phyloP scores from a whole-genome alignment of 768 basidiomycete genomes.

The Termitomyces sp. region DNA sequence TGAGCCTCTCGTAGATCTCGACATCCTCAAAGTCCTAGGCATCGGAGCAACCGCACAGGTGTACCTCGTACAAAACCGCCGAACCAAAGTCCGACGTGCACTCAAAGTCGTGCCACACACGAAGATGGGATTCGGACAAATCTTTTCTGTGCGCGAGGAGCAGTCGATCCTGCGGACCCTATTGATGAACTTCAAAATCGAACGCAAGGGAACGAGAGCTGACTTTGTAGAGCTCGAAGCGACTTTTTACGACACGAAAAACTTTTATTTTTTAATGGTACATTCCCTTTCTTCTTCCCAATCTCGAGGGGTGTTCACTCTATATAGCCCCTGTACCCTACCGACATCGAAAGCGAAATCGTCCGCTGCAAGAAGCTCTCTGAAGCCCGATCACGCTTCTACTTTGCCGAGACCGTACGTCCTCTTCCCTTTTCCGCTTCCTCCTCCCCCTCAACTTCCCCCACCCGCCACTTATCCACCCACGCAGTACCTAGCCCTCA shows the following conservation, averaged over 20 bases:
- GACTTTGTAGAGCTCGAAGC: neutral
- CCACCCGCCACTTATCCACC: neutral
- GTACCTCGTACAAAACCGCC: neutral
- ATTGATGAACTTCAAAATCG: neutral
- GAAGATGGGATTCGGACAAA: neutral
- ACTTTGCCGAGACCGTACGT: neutral
- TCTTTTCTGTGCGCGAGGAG: neutral
- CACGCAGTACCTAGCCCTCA: neutral
- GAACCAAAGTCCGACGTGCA: neutral
- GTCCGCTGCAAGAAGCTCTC: neutral
- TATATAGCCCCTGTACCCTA: neutral
- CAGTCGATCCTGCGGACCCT: neutral
- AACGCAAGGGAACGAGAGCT: neutral
- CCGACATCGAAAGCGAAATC: neutral
- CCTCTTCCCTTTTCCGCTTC: neutral
- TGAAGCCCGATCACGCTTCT: neutral
- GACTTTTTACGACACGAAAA: neutral
- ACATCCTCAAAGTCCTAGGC: neutral
- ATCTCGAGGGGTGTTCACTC: neutral
- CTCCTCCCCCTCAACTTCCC: neutral
- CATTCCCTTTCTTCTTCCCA: neutral
- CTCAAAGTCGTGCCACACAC: neutral
- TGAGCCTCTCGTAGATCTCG: neutral
- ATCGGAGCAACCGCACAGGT: neutral
- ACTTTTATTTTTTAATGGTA: conserved; percentile 1